Conservation (phyloP, 768 basidiomycete species). For the Tylopilus balloui region DNA sequence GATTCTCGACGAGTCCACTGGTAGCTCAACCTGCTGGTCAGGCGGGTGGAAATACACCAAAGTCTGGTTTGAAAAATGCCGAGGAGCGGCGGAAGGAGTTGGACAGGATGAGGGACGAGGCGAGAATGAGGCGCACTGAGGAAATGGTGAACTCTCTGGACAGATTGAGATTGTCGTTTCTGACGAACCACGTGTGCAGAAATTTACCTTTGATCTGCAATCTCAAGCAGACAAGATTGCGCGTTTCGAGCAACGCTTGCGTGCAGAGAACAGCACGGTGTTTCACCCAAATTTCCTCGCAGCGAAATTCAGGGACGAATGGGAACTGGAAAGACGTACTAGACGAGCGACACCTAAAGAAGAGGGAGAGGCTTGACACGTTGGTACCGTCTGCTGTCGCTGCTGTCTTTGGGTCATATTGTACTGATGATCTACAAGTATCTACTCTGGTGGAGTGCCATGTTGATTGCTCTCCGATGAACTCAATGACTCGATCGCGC, state of each 20-base stretch:
- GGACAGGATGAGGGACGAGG: constrained; percentile 67
- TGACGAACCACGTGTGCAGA: constrained; percentile 32
- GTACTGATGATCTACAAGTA: constrained; percentile 21
- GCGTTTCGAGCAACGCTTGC: constrained; percentile 56
- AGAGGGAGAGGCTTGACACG: constrained; percentile 35
- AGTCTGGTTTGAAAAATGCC: constrained; percentile 48
- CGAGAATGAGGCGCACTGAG: constrained; percentile 48
- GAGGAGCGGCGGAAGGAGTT: constrained; percentile 67
- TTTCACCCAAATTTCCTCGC: constrained; percentile 60
- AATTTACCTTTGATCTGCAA: constrained; percentile 51
- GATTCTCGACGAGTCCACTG: not conserved
- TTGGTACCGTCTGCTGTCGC: constrained; percentile 2
- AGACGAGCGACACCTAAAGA: constrained; percentile 25
- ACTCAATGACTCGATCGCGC: constrained; percentile 25
- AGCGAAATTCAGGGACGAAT: constrained; percentile 52
- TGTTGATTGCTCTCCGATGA: not conserved
- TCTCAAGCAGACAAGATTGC: constrained; percentile 57
- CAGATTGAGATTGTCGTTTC: not conserved
- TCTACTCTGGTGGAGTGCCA: not conserved
- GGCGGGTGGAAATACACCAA: constrained; percentile 43
- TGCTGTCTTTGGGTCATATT: not conserved
- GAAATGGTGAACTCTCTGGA: constrained; percentile 46
- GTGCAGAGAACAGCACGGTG: constrained; percentile 46
- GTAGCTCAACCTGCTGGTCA: constrained; percentile 13
- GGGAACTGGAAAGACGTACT: constrained; percentile 39